These are phyloP conservation scores for Isabelozyma rhagii DNA, from an alignment of 805 yeast genomes.

Conservation along the genomic window DNA sequence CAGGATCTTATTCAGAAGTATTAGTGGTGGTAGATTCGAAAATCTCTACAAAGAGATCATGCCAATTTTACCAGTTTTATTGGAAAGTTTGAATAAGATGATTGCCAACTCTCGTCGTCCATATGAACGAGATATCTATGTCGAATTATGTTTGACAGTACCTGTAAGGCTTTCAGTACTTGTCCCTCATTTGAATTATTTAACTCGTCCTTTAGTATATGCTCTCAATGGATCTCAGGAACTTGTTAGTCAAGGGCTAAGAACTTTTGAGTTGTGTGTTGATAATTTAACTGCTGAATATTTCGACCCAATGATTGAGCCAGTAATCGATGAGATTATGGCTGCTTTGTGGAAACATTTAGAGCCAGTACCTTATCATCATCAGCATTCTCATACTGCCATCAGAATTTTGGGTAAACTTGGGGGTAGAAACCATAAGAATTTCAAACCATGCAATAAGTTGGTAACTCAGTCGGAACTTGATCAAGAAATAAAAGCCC, in stretches of 20 bases:
- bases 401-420: slow-evolving; percentile 89
- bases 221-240: slow-evolving; percentile 91
- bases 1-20: slow-evolving; percentile 85
- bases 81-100: slow-evolving; percentile 82
- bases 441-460: slow-evolving; percentile 72
- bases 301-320: slow-evolving; percentile 95
- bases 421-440: slow-evolving; percentile 92
- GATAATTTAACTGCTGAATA: slow-evolving; percentile 95
- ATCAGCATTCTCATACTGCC: slow-evolving; percentile 93
- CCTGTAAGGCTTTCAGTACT: slow-evolving; percentile 92
- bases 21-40: slow-evolving; percentile 97
- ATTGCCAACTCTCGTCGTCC: slow-evolving; percentile 81
- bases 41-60: slow-evolving; percentile 86
- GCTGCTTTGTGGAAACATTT: slow-evolving; percentile 88
- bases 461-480: slow-evolving; percentile 50
- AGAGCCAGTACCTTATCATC: slow-evolving; percentile 90
- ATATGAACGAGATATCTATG: slow-evolving; percentile 90
- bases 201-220: slow-evolving; percentile 87
- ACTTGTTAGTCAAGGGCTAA: slow-evolving; percentile 86
- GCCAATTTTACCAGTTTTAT: slow-evolving; percentile 81
- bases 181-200: slow-evolving; percentile 85
- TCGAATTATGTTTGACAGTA: slow-evolving; percentile 90
- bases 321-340: slow-evolving; percentile 93
- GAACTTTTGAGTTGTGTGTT: slow-evolving; percentile 93
- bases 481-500: slow-evolving; percentile 69